Evolutionary conservation across 495 filamentous ascomycete species (phyloP).

Genomic region (Podospora bellae-mahoneyi): DNA sequence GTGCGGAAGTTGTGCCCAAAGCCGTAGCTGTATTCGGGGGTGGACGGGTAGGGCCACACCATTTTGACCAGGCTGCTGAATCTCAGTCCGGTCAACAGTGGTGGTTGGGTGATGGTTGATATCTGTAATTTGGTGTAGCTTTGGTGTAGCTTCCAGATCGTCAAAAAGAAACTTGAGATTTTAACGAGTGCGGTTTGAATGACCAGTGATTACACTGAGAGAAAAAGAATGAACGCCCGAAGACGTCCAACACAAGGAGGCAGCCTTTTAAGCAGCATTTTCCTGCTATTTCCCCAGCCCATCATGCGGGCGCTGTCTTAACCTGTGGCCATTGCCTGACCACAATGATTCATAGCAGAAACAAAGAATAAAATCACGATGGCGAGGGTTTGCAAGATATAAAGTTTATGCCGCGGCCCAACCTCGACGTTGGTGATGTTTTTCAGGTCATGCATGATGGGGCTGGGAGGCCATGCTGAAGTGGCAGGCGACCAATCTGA

Average conservation of each 20-base stretch:
- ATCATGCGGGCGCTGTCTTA: neutral
- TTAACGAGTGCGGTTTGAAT: neutral
- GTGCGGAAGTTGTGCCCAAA: neutral
- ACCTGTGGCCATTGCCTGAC: neutral
- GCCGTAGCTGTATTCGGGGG: neutral
- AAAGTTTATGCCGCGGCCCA: neutral
- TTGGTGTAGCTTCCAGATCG: neutral
- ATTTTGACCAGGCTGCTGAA: neutral
- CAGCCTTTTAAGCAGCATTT: neutral
- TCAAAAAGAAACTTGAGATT: neutral
- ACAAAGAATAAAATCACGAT: neutral
- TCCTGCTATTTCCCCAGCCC: neutral
- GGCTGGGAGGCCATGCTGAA: neutral
- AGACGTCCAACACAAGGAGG: neutral
- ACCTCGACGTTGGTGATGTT: slow-evolving; percentile 2
- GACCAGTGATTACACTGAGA: neutral
- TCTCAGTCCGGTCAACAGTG: neutral
- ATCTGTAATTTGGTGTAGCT: neutral
- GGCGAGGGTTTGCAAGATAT: slow-evolving; percentile 1
- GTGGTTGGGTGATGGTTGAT: neutral
- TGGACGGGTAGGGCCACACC: neutral
- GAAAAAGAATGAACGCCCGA: neutral
- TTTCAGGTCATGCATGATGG: slow-evolving; percentile 4
- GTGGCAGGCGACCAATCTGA: slow-evolving; percentile 2
- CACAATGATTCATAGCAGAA: neutral